Evolutionary conservation across 2,329 filamentous ascomycete genomes (phyloP), one percentile per base, ranked within the genome.

Genomic region (Fusarium setosum): DNA sequence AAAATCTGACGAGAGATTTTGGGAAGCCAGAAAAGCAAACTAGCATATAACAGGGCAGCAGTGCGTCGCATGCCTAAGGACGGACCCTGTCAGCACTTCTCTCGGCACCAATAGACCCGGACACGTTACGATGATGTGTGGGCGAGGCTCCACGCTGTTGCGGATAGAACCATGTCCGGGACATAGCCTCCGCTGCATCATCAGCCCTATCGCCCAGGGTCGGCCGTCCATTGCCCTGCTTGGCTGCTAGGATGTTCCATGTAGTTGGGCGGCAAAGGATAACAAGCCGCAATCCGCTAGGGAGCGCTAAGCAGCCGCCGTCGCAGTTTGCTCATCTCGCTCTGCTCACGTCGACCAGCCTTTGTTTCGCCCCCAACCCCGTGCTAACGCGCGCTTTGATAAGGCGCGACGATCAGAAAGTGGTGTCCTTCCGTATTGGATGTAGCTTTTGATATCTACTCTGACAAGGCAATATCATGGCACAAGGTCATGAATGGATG

Each of bases 1-100:
- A 24, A 38, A 60, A 60, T 56, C 56, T 63, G 56, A 63, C 59
- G 53, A 48, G 54, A 61, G 59, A 63, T 57, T 61, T 51, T 54
- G 18, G 50, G 18, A 18, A 24, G n/a, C 10, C 26, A 24, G 6
- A 13, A 15, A 32, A 20, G n/a, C 45, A 10, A 10, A 32, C 18
- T 15, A 49, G n/a, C n/a, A n/a, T n/a, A n/a, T n/a, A 24, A 20
- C 44, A 20, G 26, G 35, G 40, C 4, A 65, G 13, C 31, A 18
- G 29, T 42, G 4, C 4, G 12, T 31, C 8, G 11, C 7, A 9
- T 24, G 12, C 13, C 20, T 31, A 29, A 21, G 21, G n/a, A 31
- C 21, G 13, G 6, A 15, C n/a, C 6, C 15, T 26, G 24, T 13
- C 17, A 24, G 7, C 15, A 26, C 20, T 21, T 21, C 1, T 5